These are phyloP conservation scores for Lumnitzera littorea DNA, from an alignment of 345 rosid genomes.

Conservation along the genomic window DNA sequence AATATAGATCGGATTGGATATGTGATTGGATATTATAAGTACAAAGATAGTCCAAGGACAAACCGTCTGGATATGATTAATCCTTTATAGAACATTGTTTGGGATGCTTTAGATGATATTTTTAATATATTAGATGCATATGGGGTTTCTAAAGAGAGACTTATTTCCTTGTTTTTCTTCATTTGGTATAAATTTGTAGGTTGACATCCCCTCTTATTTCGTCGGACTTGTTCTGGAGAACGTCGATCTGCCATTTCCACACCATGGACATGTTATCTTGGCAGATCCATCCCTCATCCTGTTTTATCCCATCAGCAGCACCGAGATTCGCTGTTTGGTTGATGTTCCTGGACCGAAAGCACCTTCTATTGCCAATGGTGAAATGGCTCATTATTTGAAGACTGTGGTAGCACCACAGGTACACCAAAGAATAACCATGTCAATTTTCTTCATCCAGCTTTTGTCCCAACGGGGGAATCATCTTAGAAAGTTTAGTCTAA, in stretches of 20 bases:
- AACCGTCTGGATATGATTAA: no score
- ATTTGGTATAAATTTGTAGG: constrained; percentile 22
- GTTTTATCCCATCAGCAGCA: constrained; percentile 55
- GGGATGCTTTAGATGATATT: no score
- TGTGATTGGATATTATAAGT: background rate
- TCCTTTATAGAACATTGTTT: no score
- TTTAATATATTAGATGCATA: no score
- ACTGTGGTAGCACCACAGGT: constrained; percentile 48
- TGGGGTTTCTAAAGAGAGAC: no score
- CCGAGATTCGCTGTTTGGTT: constrained; percentile 61
- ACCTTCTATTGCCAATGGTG: constrained; percentile 60
- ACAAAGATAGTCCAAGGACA: background rate
- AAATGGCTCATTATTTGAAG: constrained; percentile 56
- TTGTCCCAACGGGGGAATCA: no score
- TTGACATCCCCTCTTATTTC: constrained; percentile 48
- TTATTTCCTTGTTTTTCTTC: no score
- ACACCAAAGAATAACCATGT: background rate
- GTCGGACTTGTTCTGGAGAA: constrained; percentile 62
- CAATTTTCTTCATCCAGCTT: no score
- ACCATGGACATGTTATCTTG: constrained; percentile 48
- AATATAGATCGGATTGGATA: background rate
- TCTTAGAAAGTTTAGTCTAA: background rate
- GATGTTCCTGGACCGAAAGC: constrained; percentile 55
- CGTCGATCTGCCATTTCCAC: constrained; percentile 43
- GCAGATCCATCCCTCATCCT: constrained; percentile 52